Evolutionary conservation across 345 rosid genomes (phyloP).

Genomic region (Erysimum cheiranthoides): DNA sequence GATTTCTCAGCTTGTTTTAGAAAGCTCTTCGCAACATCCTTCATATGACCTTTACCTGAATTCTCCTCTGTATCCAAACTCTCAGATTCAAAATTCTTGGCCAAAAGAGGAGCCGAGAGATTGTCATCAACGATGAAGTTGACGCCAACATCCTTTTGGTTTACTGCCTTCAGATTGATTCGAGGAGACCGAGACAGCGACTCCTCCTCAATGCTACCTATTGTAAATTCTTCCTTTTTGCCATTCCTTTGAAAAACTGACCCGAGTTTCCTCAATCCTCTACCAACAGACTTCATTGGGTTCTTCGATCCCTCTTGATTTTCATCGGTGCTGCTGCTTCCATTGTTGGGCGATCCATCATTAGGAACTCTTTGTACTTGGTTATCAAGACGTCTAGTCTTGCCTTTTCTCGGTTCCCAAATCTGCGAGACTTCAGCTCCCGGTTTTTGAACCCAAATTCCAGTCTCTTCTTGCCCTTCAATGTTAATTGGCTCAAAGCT

Average conservation of each 20-base stretch:
- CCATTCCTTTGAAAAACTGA: slow-evolving; percentile 57
- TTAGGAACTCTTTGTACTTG: slow-evolving; percentile 48
- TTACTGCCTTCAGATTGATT: slow-evolving; percentile 62
- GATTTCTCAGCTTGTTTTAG: slow-evolving; percentile 69
- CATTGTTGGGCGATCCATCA: slow-evolving; percentile 52
- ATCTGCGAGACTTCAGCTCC: slow-evolving; percentile 75
- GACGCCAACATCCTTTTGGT: slow-evolving; percentile 55
- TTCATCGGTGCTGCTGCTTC: slow-evolving; percentile 59
- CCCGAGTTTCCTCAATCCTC: slow-evolving; percentile 61
- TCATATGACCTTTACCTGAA: slow-evolving; percentile 57
- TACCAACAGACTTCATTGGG: slow-evolving; percentile 45
- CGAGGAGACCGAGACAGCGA: slow-evolving; percentile 56
- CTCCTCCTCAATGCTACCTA: slow-evolving; percentile 52
- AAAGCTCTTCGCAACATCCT: slow-evolving; percentile 64
- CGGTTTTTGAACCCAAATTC: slow-evolving; percentile 86
- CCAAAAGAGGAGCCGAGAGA: slow-evolving; percentile 43
- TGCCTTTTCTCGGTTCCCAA: slow-evolving; percentile 94
- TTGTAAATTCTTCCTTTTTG: slow-evolving; percentile 47
- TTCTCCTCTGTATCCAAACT: slow-evolving; percentile 48
- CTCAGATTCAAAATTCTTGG: slow-evolving; percentile 45
- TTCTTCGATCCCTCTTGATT: slow-evolving; percentile 52
- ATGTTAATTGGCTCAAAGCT: slow-evolving; percentile 71
- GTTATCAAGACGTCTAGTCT: slow-evolving; percentile 59
- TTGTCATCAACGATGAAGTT: slow-evolving; percentile 59
- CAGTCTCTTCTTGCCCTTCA: slow-evolving; percentile 71